Evolutionary conservation across 805 yeast species (phyloP).

Genomic region (Saccharomycopsis fodiens): DNA sequence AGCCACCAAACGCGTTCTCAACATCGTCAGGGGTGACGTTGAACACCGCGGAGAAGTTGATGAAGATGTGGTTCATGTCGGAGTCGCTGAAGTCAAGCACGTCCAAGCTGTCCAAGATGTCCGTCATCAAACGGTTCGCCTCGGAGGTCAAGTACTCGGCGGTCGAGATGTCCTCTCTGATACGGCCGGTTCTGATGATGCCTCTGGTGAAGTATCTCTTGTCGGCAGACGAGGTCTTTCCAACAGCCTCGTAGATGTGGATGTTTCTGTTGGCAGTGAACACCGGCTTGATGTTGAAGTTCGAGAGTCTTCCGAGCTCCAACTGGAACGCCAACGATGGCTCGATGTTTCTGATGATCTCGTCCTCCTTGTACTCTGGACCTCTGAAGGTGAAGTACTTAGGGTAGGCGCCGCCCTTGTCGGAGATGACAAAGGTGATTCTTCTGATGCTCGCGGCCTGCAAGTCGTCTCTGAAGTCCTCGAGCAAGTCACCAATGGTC

Average conservation of each 20-base stretch:
- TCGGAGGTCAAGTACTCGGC: slow-evolving; percentile 93
- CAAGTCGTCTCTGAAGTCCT: slow-evolving; percentile 64
- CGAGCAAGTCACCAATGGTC: slow-evolving; percentile 57
- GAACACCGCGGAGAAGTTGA: slow-evolving; percentile 93
- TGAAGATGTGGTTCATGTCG: slow-evolving; percentile 93
- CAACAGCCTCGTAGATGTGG: slow-evolving; percentile 94
- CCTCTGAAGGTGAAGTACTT: slow-evolving; percentile 93
- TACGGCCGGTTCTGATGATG: slow-evolving; percentile 90
- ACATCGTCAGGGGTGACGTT: slow-evolving; percentile 93
- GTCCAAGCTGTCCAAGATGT: slow-evolving; percentile 90
- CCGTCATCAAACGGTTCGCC: slow-evolving; percentile 93
- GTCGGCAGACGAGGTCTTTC: slow-evolving; percentile 88
- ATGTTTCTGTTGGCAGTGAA: slow-evolving; percentile 95
- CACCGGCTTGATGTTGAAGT: slow-evolving; percentile 90
- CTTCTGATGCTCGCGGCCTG: slow-evolving; percentile 75
- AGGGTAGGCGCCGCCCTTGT: slow-evolving; percentile 81
- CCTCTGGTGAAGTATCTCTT: slow-evolving; percentile 96
- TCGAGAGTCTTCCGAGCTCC: slow-evolving; percentile 88
- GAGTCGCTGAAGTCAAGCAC: slow-evolving; percentile 91
- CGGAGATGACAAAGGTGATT: slow-evolving; percentile 83
- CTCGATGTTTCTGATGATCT: slow-evolving; percentile 93
- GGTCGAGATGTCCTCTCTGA: slow-evolving; percentile 86
- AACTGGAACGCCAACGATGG: slow-evolving; percentile 98
- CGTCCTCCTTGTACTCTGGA: slow-evolving; percentile 78
- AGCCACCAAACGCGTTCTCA: slow-evolving; percentile 95